These are phyloP conservation scores for Maudiozyma humilis DNA, from an alignment of 1,139 yeast species.

Conservation along the genomic window DNA sequence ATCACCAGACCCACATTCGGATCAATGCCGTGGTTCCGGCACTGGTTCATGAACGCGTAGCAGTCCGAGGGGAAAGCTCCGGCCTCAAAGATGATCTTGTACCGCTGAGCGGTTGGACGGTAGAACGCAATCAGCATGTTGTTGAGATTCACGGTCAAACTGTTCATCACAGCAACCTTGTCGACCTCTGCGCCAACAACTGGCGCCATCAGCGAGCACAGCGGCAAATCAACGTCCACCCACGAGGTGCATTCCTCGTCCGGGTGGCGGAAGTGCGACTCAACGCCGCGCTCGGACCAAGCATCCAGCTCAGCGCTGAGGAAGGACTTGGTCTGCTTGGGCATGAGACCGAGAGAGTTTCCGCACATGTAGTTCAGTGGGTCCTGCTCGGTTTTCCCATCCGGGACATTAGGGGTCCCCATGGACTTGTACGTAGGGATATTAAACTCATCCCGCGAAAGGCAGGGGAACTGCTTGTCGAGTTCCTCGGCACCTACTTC, in stretches of 20 bases:
- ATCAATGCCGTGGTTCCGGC: slow-evolving; percentile 46
- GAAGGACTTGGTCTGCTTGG: slow-evolving; percentile 49
- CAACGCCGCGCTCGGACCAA: slow-evolving; percentile 76
- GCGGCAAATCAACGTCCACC: slow-evolving; percentile 78
- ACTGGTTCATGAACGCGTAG: slow-evolving; percentile 76
- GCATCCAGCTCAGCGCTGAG: slow-evolving; percentile 64
- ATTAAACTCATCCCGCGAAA: slow-evolving; percentile 39
- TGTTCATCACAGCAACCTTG: slow-evolving; percentile 85
- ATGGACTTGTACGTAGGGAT: slow-evolving; percentile 54
- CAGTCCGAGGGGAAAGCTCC: slow-evolving; percentile 89
- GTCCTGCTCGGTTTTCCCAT: slow-evolving; percentile 11
- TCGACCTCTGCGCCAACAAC: slow-evolving; percentile 63
- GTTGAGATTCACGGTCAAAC: slow-evolving; percentile 75
- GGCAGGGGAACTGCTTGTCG: slow-evolving; percentile 31
- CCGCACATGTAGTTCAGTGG: slow-evolving; percentile 62
- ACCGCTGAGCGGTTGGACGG: slow-evolving; percentile 49
- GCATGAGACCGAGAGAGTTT: slow-evolving; percentile 87
- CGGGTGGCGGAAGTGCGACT: slow-evolving; percentile 73
- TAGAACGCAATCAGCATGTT: slow-evolving; percentile 67
- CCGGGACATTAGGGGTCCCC: slow-evolving; percentile 34
- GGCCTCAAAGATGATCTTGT: slow-evolving; percentile 73
- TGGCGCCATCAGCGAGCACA: slow-evolving; percentile 58
- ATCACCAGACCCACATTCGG: slow-evolving; percentile 57
- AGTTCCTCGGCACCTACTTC: slow-evolving; percentile 5
- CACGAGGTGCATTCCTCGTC: slow-evolving; percentile 45